A percentile compares a stretch with the other conserved stretches of the same genome.
Evolutionary conservation across 2,329 filamentous ascomycete species (phyloP).

Genomic region (Rhynchosporium secalis): DNA sequence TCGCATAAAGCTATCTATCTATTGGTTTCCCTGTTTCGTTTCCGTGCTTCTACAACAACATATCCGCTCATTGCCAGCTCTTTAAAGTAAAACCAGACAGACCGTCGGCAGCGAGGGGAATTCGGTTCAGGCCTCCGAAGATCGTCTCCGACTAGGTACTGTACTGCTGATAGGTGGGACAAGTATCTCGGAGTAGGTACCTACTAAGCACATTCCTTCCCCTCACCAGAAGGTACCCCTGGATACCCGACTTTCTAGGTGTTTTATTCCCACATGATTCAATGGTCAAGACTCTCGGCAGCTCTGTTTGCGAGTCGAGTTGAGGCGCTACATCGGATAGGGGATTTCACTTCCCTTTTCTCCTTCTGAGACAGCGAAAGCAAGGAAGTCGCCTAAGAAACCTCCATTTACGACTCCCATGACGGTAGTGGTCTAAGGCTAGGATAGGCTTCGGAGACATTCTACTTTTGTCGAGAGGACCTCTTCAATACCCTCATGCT

Average conservation of each 20-base stretch:
- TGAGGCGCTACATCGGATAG: background rate
- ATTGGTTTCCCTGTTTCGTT: no score
- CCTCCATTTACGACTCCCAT: no score
- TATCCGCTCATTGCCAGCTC: no score
- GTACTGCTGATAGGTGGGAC: constrained; percentile 1
- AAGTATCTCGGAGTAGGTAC: constrained; percentile 6
- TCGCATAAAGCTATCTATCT: no score
- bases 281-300: background rate
- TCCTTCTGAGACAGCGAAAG: no score
- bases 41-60: no score
- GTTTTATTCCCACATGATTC: background rate
- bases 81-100: no score
- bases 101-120: background rate
- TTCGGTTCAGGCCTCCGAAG: background rate
- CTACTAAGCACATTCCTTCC: background rate
- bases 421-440: no score
- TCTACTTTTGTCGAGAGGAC: no score
- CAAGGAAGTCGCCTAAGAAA: no score
- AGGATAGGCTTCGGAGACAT: no score
- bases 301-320: background rate
- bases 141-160: background rate
- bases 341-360: background rate
- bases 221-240: constrained; percentile 6
- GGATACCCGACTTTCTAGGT: background rate
- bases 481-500: background rate